Base-by-base conservation (phyloP, 106 monocot genomes). In the Dioscorea zingiberensis region DNA sequence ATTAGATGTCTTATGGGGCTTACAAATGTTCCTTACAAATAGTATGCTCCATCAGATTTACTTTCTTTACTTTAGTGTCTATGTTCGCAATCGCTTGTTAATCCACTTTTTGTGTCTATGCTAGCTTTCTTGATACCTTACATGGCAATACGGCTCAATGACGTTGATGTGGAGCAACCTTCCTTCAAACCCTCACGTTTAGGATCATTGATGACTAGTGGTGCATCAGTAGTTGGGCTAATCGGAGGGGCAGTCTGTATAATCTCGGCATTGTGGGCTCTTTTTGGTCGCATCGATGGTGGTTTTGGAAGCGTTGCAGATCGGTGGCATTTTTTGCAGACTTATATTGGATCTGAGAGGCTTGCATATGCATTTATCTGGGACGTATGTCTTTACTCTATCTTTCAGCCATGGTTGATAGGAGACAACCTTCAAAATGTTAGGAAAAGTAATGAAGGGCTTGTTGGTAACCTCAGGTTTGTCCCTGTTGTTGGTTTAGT, bases 11-110 rank as follows among this genome's bases (percentile, higher is more conserved):
- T 70, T 95, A 49, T 95, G 94, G 94, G 87, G 84, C 28, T 74
- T 81, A 68, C 94, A 91, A 76, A 91, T 95, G 94, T 91, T 95
- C 61, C 91, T 95, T 24, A 95, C 94, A 67, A 95, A 91, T 27
- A 81, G 94, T 94, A 85, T 21, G 68, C 45, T 51, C 32, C 10
- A 55, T 27, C 21, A 22, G 21, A 9, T 27, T 48, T 60, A 21
- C 22, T 38, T 55, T 17, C 28, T 27, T 47, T 28, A 14, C 9
- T 25, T 7, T 56, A 14, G 55, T 45, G 22, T 23, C 4, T 19
- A 3, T 21, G n/a, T 29, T 38, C 10, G 38, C 38, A 38, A n/a
- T 53, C 8, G 2, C 9, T 30, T 58, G 16, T 18, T 32, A 21
- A 65, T 32, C 12, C 27, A 25, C 6, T 11, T 60, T 73, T n/a